Percentiles rank a stretch among this genome's conserved stretches.
These are phyloP conservation scores for Bisporella sp. DNA, from an alignment of 2,329 filamentous ascomycete genomes.

Conservation along the genomic window DNA sequence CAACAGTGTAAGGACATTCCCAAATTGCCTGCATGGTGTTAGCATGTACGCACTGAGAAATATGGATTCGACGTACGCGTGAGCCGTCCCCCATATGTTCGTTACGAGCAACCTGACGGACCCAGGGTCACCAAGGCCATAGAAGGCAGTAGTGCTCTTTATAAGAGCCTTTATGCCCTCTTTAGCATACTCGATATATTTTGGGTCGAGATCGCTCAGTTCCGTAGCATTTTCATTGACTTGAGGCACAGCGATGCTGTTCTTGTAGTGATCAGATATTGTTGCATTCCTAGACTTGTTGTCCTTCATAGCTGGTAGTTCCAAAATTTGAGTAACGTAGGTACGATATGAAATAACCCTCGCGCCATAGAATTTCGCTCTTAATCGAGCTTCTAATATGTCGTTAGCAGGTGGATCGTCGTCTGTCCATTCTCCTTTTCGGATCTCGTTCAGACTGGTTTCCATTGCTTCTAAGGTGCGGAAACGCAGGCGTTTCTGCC, in stretches of 20 bases:
- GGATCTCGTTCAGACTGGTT: slow-evolving; percentile 30
- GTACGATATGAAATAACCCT: slow-evolving; percentile 84
- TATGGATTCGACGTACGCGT: slow-evolving; percentile 64
- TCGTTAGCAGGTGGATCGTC: slow-evolving; percentile 64
- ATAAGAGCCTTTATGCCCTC: slow-evolving; percentile 58
- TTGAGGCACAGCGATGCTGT: slow-evolving; percentile 24
- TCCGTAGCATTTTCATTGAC: slow-evolving; percentile 32
- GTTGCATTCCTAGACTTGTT: slow-evolving; percentile 11
- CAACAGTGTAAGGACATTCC: slow-evolving; percentile 85
- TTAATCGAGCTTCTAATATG: slow-evolving; percentile 75
- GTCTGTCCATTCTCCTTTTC: slow-evolving; percentile 36
- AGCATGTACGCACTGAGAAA: slow-evolving; percentile 12
- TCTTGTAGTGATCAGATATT: slow-evolving; percentile 15
- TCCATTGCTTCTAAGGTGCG: slow-evolving; percentile 40
- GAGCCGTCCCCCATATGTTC: slow-evolving; percentile 92
- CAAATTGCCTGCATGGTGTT: slow-evolving; percentile 69
- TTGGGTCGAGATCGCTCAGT: slow-evolving; percentile 31
- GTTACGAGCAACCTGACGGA: slow-evolving; percentile 73
- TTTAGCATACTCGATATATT: slow-evolving; percentile 47
- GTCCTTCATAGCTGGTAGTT: slow-evolving; percentile 22
- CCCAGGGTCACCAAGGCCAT: slow-evolving; percentile 42
- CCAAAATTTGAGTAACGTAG: slow-evolving; percentile 53
- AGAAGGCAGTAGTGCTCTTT: slow-evolving; percentile 78
- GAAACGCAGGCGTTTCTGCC: slow-evolving; percentile 7
- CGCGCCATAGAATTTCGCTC: slow-evolving; percentile 92